phyloP scores from a whole-genome alignment of 805 yeast genomes.

The Helenozyma baotianmanensis region DNA sequence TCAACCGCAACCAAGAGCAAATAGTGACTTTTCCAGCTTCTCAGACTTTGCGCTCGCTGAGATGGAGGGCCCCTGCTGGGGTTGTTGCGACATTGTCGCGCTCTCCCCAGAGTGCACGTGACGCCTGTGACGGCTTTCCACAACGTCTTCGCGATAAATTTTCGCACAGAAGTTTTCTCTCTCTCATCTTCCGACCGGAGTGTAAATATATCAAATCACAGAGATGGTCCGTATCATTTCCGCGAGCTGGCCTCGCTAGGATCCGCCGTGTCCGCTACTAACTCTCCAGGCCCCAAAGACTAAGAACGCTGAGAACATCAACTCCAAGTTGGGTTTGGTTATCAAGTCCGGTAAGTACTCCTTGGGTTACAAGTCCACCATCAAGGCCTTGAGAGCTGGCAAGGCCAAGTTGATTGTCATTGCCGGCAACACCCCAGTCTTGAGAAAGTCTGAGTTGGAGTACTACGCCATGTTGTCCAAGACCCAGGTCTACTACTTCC shows the following conservation, averaged over 20 bases:
- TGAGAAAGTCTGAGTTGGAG: constrained; percentile 99
- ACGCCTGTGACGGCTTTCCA: constrained; percentile 8
- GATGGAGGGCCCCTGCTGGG: too few species aligned
- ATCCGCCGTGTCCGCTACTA: constrained; percentile 32
- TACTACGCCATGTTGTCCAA: constrained; percentile 99
- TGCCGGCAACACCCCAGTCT: constrained; percentile 99
- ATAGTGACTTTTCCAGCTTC: too few species aligned
- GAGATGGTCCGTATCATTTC: constrained; percentile 88
- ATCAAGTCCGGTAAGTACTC: constrained; percentile 99
- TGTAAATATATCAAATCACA: constrained; percentile 54
- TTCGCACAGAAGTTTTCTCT: constrained; percentile 3
- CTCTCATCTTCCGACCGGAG: constrained; percentile 75
- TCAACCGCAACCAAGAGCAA: too few species aligned
- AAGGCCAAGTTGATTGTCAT: constrained; percentile 97
- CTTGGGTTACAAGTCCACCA: constrained; percentile 98
- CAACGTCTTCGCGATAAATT: constrained; percentile 10
- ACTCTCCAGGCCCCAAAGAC: constrained; percentile 86
- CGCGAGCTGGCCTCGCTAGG: too few species aligned
- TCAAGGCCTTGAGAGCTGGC: constrained; percentile 97
- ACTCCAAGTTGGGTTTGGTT: constrained; percentile 96
- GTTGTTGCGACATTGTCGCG: too few species aligned
- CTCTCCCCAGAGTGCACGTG: too few species aligned
- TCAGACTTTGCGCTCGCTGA: too few species aligned
- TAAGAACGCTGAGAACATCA: constrained; percentile 91
- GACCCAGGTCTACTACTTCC: constrained; percentile 97